Conservation (phyloP, 2,329 filamentous ascomycete genomes). For the Botrytis medusae region DNA sequence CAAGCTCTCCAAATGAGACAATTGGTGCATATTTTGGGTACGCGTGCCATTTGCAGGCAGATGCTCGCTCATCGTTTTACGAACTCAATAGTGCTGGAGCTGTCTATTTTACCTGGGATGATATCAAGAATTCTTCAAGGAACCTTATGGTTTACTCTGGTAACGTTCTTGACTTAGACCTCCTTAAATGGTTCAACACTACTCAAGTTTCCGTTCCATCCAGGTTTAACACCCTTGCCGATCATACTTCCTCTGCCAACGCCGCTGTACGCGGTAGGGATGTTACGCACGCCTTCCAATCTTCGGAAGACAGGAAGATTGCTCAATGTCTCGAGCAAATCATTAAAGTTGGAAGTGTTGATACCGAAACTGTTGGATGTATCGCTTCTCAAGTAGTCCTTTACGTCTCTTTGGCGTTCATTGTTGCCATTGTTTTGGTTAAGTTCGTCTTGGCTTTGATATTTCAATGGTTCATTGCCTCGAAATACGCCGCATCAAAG, state of each 20-base stretch:
- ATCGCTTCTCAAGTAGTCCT: constrained; percentile 97
- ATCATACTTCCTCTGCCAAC: constrained; percentile 61
- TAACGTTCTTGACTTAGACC: constrained; percentile 84
- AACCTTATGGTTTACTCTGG: constrained; percentile 95
- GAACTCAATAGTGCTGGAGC: constrained; percentile 69
- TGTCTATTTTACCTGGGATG: constrained; percentile 95
- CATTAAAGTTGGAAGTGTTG: constrained; percentile 92
- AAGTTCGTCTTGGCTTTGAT: constrained; percentile 87
- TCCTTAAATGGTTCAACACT: constrained; percentile 87
- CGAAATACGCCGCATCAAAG: constrained; percentile 79
- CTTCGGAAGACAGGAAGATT: constrained; percentile 72
- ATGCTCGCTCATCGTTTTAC: constrained; percentile 75
- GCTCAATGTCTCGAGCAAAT: constrained; percentile 89
- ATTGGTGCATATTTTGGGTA: constrained; percentile 79
- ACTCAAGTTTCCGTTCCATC: constrained; percentile 73
- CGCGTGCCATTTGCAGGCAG: constrained; percentile 76
- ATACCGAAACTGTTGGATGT: constrained; percentile 94
- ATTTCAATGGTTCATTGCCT: constrained; percentile 96
- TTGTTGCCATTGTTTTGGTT: constrained; percentile 80
- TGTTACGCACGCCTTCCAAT: constrained; percentile 84
- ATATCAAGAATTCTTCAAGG: constrained; percentile 82
- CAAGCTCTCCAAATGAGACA: constrained; percentile 71
- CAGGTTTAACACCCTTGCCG: constrained; percentile 76
- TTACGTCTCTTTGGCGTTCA: constrained; percentile 89
- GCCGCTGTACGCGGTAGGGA: constrained; percentile 75